These are phyloP conservation scores for Starmerella kuoi DNA, from an alignment of 805 yeast genomes.

Conservation along the genomic window DNA sequence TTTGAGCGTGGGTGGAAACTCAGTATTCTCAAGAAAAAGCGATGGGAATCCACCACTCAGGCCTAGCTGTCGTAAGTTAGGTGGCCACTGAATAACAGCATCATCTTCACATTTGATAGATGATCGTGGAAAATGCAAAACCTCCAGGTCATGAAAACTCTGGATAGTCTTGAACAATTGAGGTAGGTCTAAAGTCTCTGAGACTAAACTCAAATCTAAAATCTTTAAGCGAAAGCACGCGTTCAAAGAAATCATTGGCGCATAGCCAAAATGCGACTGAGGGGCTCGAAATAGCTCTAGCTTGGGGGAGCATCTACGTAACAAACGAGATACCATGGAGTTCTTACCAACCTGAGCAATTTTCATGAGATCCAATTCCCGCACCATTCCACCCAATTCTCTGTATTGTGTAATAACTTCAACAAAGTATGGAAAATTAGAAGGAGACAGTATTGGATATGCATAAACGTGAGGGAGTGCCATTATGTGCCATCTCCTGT, in stretches of 20 bases:
- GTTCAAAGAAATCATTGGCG: conserved; percentile 73
- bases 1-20: conserved; percentile 62
- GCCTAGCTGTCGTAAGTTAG: conserved; percentile 54
- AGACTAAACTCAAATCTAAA: conserved; percentile 71
- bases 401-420: conserved; percentile 41
- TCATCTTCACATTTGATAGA: conserved; percentile 49
- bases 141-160: conserved; percentile 49
- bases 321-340: conserved; percentile 70
- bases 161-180: conserved; percentile 68
- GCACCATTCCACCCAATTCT: conserved; percentile 47
- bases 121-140: conserved; percentile 77
- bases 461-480: conserved; percentile 56
- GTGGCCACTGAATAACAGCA: conserved; percentile 63
- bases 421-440: conserved; percentile 62
- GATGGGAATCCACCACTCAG: conserved; percentile 85
- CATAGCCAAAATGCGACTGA: conserved; percentile 85
- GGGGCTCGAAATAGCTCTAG: conserved; percentile 74
- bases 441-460: conserved; percentile 49
- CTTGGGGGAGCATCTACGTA: conserved; percentile 60
- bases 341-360: conserved; percentile 87
- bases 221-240: conserved; percentile 52
- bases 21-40: conserved; percentile 54
- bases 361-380: conserved; percentile 56
- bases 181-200: conserved; percentile 75
- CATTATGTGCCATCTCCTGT: conserved; percentile 46